A percentile compares a stretch with the other conserved stretches of the same genome.
Evolutionary conservation across 495 filamentous ascomycete genomes (phyloP).

Genomic region (Trichoderma virens): DNA sequence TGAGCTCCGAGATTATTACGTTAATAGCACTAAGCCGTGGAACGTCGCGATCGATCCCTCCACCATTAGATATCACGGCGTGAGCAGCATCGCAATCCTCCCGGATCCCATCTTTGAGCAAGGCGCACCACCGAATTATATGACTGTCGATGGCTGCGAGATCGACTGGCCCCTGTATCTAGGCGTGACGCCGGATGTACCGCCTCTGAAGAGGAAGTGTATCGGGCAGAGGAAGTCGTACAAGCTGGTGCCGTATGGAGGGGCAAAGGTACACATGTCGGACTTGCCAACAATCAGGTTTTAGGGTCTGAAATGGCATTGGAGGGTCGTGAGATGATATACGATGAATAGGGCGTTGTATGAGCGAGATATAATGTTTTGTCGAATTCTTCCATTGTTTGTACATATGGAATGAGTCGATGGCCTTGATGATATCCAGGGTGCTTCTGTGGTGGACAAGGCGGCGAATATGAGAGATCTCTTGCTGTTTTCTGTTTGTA

Average conservation of each 20-base stretch:
- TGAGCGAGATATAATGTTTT: neutral
- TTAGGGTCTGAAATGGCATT: neutral
- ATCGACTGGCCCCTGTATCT: conserved; percentile 44
- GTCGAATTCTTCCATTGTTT: neutral
- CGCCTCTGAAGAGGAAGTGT: conserved; percentile 21
- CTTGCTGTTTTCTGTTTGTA: too few relatives aligned
- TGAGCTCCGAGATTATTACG: conserved; percentile 29
- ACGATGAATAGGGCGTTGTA: neutral
- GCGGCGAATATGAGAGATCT: too few relatives aligned
- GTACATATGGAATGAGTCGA: neutral
- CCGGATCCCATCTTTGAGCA: conserved; percentile 42
- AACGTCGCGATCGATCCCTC: conserved; percentile 43
- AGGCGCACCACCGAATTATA: conserved; percentile 38
- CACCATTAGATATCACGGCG: conserved; percentile 15
- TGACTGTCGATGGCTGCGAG: conserved; percentile 44
- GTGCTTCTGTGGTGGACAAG: too few relatives aligned
- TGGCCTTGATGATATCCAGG: neutral
- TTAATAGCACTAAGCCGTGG: conserved; percentile 35
- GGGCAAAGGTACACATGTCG: conserved; percentile 52
- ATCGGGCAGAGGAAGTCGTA: conserved; percentile 25
- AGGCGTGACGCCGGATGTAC: conserved; percentile 39
- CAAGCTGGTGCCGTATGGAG: conserved; percentile 47
- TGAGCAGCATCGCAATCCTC: conserved; percentile 18
- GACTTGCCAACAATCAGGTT: conserved; percentile 36
- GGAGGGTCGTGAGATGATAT: neutral